Evolutionary conservation across 306 rosid genomes (phyloP), one percentile per base, ranked within the genome.

Genomic region (Vigna trinervia): DNA sequence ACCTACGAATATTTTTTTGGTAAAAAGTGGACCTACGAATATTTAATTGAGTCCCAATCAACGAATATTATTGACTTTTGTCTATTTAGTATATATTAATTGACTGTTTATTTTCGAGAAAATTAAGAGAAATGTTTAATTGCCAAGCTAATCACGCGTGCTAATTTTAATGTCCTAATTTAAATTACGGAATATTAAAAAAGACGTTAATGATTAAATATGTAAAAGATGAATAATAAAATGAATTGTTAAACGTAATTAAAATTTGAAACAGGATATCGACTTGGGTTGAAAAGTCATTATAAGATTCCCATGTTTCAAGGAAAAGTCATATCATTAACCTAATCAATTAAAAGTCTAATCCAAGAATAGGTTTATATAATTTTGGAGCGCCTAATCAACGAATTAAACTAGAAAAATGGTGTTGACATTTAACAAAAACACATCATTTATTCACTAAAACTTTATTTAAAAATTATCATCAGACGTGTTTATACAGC

Each of bases 41-140:
- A 64, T 45, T 58, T 59, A 23, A 22, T 41, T 36, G 26, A 32
- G 30, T 64, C 30, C 30, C 17, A 6, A 41, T 34, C 54, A 56
- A 58, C 28, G 45, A 74, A 58, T 58, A 45, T 59, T 47, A 12
- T 75, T 62, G 22, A 75, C 36, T 75, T 38, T 61, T 75, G 14
- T 46, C 14, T n/a, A 9, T 30, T 3, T 61, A 47, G 50, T 61
- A 8, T 30, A 32, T 47, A 12, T 46, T 22, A 22, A 22, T 22
- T 60, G 71, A 50, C 15, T 19, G 6, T 28, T 58, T 61, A 28
- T 51, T 74, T 28, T 61, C 3, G 8, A 45, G 14, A 59, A 74
- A 26, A 60, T 74, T 45, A 74, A 45, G 58, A 4, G 46, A 43
- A 39, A 58, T 14, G 17, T 4, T 30, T 26, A 74, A 47, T 70